These are phyloP conservation scores for Cubamyces lactineus DNA, from an alignment of 768 basidiomycete genomes.

Conservation along the genomic window DNA sequence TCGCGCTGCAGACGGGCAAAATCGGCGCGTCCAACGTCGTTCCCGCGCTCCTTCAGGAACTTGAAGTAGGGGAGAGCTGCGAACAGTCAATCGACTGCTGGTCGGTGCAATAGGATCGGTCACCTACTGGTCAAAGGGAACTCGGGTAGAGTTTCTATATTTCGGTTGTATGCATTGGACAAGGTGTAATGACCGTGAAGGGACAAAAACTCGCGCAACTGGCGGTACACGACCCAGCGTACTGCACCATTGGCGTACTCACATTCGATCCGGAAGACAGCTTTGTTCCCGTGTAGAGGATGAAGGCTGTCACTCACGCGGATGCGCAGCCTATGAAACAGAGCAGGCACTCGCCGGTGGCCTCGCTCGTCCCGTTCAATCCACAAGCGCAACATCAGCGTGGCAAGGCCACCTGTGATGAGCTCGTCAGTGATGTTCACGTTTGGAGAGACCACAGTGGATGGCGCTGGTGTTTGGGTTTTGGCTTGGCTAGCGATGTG, in stretches of 20 bases:
- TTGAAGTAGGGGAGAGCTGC: slow-evolving; percentile 90
- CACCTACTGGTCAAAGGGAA: slow-evolving; percentile 81
- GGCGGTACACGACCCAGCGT: slow-evolving; percentile 95
- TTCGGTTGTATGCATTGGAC: slow-evolving; percentile 77
- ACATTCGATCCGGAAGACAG: slow-evolving; percentile 91
- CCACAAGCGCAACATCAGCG: slow-evolving; percentile 79
- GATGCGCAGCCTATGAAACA: slow-evolving; percentile 81
- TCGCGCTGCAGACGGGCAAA: slow-evolving; percentile 85
- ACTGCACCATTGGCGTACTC: slow-evolving; percentile 93
- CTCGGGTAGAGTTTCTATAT: slow-evolving; percentile 81
- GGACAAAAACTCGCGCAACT: slow-evolving; percentile 89
- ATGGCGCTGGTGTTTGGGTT: slow-evolving; percentile 42
- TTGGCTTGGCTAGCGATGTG: slow-evolving; percentile 46
- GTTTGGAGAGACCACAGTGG: slow-evolving; percentile 51
- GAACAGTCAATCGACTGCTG: neutral
- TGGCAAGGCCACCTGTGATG: slow-evolving; percentile 76
- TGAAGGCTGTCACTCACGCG: slow-evolving; percentile 86
- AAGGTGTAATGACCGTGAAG: slow-evolving; percentile 89
- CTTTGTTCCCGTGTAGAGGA: slow-evolving; percentile 73
- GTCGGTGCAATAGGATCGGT: neutral
- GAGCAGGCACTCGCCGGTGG: slow-evolving; percentile 76
- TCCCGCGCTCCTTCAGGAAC: slow-evolving; percentile 63
- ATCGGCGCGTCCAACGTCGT: slow-evolving; percentile 62
- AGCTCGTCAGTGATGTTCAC: slow-evolving; percentile 86
- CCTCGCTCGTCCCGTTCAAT: slow-evolving; percentile 86